Conservation (phyloP, 768 basidiomycete species). For the Chlorophyllum brunneum region DNA sequence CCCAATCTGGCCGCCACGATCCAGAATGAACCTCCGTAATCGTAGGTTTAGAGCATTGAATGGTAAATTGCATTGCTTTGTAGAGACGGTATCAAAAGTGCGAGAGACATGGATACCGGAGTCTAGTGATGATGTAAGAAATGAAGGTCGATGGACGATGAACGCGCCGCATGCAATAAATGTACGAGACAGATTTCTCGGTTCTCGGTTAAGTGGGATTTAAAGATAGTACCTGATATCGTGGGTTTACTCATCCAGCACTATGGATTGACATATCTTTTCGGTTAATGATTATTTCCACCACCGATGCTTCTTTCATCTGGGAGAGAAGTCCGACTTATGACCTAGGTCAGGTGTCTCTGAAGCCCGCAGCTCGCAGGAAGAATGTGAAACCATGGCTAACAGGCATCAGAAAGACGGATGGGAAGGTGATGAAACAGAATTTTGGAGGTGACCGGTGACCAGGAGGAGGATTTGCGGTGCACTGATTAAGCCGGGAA, state of each 20-base stretch:
- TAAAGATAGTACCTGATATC: background rate
- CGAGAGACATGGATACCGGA: no score
- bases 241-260: background rate
- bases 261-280: background rate
- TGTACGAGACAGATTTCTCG: background rate
- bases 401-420: background rate
- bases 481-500: background rate
- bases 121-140: no score
- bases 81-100: no score
- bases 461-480: background rate
- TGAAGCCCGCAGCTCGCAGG: background rate
- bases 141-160: no score
- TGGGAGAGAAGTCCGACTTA: background rate
- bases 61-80: no score
- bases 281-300: background rate
- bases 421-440: background rate
- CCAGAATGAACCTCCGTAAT: no score
- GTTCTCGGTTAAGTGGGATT: conserved; percentile 3
- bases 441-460: background rate
- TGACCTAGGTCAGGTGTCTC: conserved; percentile 1
- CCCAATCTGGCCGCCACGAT: no score
- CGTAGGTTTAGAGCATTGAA: no score
- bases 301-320: conserved; percentile 3
- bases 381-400: background rate
- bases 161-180: background rate